Conservation (phyloP, 768 basidiomycete species). For the Exidia glandulosa region DNA sequence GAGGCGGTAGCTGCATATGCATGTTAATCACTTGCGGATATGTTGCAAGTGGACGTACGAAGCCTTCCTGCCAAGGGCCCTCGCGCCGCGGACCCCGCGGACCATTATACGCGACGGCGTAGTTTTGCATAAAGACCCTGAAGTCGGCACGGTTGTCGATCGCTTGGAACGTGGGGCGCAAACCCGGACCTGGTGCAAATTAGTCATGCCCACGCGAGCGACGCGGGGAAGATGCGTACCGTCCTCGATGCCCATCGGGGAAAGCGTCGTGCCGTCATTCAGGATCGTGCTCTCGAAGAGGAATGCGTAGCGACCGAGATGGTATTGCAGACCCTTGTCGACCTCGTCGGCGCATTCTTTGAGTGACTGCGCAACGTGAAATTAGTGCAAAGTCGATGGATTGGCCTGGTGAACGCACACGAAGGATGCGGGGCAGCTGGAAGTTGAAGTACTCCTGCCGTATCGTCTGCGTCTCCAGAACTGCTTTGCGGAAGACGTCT, state of each 20-base stretch:
- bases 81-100: constrained; percentile 72
- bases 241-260: constrained; percentile 54
- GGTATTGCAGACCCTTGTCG: constrained; percentile 96
- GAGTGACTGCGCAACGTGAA: constrained; percentile 43
- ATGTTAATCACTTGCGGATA: too few species aligned
- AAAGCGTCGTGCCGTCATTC: constrained; percentile 76
- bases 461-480: constrained; percentile 79
- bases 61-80: constrained; percentile 85
- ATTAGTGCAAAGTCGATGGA: neutral
- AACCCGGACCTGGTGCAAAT: constrained; percentile 40
- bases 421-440: constrained; percentile 84
- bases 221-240: constrained; percentile 28
- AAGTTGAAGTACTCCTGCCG: constrained; percentile 98
- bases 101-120: constrained; percentile 73
- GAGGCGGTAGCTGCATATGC: constrained; percentile 47
- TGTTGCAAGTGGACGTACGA: too few species aligned
- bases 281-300: constrained; percentile 85
- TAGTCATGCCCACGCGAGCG: neutral
- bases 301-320: constrained; percentile 89
- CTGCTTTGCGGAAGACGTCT: constrained; percentile 83
- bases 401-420: constrained; percentile 44
- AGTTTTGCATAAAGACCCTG: constrained; percentile 95
- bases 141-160: constrained; percentile 95
- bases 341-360: constrained; percentile 96
- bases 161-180: constrained; percentile 78